phyloP scores from a whole-genome alignment of 352 stramenopile genomes.

The Phytophthora europaea region DNA sequence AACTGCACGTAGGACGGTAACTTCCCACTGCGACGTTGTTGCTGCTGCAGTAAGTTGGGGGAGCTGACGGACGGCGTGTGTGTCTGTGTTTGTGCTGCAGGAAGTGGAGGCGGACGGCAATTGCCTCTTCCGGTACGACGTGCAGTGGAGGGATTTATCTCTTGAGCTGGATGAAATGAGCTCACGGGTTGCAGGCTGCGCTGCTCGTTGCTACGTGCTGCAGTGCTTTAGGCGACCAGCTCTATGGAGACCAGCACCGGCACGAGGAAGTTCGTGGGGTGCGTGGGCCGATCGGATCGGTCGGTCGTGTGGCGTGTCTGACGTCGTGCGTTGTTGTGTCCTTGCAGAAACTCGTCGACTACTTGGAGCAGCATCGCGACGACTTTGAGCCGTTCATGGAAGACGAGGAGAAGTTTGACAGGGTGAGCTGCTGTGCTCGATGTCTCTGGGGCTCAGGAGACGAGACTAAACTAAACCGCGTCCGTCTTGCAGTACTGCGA shows the following conservation, averaged over 20 bases:
- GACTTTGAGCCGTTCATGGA: constrained; percentile 92
- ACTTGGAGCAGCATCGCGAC: constrained; percentile 73
- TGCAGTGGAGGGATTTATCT: not conserved
- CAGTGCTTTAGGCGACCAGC: constrained; percentile 77
- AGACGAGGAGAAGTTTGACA: constrained; percentile 88
- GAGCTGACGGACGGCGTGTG: constrained; percentile 1
- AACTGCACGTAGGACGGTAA: constrained; percentile 49
- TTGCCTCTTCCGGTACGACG: constrained; percentile 77
- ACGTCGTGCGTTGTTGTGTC: not conserved
- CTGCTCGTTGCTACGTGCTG: constrained; percentile 1
- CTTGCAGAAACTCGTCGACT: constrained; percentile 71
- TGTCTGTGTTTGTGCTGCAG: constrained; percentile 32
- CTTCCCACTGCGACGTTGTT: not conserved
- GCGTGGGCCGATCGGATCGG: not conserved
- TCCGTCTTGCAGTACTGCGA: constrained; percentile 66
- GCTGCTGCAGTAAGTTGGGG: not conserved
- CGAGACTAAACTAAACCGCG: not conserved
- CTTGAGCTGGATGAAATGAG: not conserved
- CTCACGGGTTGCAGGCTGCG: constrained; percentile 18
- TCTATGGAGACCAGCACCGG: constrained; percentile 78
- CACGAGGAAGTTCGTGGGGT: constrained; percentile 79
- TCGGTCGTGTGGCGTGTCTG: not conserved
- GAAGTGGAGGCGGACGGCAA: constrained; percentile 86
- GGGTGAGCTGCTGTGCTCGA: constrained; percentile 42
- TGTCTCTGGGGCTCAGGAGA: too few relatives aligned